Evolutionary conservation across 768 basidiomycete genomes (phyloP), one percentile per base, ranked within the genome.

Genomic region (Lyophyllum atratum): DNA sequence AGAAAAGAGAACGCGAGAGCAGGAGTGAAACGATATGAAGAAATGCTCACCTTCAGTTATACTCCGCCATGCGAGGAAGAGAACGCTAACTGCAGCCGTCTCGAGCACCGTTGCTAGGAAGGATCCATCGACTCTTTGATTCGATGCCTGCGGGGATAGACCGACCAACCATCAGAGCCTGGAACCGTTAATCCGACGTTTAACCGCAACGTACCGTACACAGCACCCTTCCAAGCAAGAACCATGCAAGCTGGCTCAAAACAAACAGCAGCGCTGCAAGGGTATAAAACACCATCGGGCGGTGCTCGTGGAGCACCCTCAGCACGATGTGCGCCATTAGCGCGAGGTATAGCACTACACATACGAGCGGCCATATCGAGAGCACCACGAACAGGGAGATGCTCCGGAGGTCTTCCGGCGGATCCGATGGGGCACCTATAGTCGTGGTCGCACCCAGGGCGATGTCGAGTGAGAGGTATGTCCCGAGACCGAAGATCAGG

Each of bases 81-180:
- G 59, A 3, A 83, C 73, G 11, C 76, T 81, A 1, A 96, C 84
- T 0, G 89, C 74, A 0, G 82, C 85, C 0, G 92, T 92, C 67
- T 96, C 92, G 45, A 96, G 76, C 4, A 95, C 51, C 0, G 95
- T 95, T 1, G 92, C 89, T 24, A 97, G 69, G 70, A 97, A 96
- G 2, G 89, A 86, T 4, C 92, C 92, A 72, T 98, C 96, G 19
- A 97, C 75, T 69, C 86, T 90, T 28, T 72, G 70, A 55, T 81
- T 76, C 17, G 92, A 78, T 22, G 83, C 85, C 84, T 89, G 53
- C 31, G 39, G n/a, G 37, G 37, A 40, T 7, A 19, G 54, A 47
- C 39, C 22, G 42, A 42, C 19, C 33, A 52, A 26, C 12, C 29
- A 22, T 7, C 3, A 39, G 3, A 24, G 14, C 6, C 19, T 15